Conservation (phyloP, 2,329 filamentous ascomycete genomes). For the Phaeophleospora eucalypticola region DNA sequence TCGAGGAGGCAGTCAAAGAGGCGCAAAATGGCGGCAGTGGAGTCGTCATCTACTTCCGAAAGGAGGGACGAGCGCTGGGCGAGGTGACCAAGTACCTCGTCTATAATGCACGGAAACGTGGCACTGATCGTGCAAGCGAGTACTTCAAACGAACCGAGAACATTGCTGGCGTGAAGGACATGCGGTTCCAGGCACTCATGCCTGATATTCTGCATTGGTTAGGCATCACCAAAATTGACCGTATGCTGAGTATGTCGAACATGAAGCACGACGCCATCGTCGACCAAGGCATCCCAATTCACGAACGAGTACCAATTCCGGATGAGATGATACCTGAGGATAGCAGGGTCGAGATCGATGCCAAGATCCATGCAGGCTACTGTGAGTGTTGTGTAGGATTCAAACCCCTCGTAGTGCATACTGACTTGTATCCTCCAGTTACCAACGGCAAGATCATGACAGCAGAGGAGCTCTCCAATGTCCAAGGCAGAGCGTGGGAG, state of each 20-base stretch:
- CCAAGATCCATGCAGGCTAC: slow-evolving; percentile 89
- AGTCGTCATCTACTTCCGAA: slow-evolving; percentile 97
- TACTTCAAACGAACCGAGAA: slow-evolving; percentile 98
- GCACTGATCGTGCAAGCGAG: slow-evolving; percentile 73
- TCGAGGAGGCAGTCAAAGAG: slow-evolving; percentile 95
- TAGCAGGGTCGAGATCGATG: slow-evolving; percentile 96
- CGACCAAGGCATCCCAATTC: slow-evolving; percentile 37
- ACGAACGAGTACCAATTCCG: slow-evolving; percentile 68
- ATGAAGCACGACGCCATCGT: slow-evolving; percentile 92
- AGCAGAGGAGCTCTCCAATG: slow-evolving; percentile 75
- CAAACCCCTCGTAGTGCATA: not conserved
- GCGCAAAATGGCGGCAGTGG: slow-evolving; percentile 90
- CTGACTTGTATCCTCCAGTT: slow-evolving; percentile 42
- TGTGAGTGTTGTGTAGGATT: slow-evolving; percentile 29
- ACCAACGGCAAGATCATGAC: slow-evolving; percentile 88
- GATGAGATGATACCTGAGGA: slow-evolving; percentile 92
- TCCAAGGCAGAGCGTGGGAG: slow-evolving; percentile 89
- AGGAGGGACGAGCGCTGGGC: slow-evolving; percentile 89
- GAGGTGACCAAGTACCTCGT: slow-evolving; percentile 90
- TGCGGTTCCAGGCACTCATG: slow-evolving; percentile 96
- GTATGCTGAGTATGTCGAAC: slow-evolving; percentile 98
- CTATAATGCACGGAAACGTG: slow-evolving; percentile 77
- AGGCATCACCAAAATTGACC: slow-evolving; percentile 95
- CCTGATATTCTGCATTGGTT: slow-evolving; percentile 91
- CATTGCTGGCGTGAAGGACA: slow-evolving; percentile 91